Evolutionary conservation across 371 early-diverging fungal genomes (phyloP).

Genomic region (Mycotypha africana): DNA sequence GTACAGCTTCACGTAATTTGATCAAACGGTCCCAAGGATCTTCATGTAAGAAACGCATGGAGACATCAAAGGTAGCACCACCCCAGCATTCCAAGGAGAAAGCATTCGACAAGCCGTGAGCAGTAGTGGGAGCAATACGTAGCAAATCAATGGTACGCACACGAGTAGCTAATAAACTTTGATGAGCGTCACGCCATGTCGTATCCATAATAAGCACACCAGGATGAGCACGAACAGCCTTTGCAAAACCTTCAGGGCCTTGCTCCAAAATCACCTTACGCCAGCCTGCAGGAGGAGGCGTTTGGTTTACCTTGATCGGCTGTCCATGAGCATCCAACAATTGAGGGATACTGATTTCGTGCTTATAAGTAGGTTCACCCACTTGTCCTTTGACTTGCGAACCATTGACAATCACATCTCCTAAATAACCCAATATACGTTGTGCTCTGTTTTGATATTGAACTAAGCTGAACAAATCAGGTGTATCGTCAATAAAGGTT

Average conservation of each 20-base stretch:
- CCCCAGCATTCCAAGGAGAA: conserved; percentile 93
- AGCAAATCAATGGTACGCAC: conserved; percentile 81
- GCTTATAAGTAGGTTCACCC: conserved; percentile 55
- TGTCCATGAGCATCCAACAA: conserved; percentile 40
- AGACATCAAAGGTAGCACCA: conserved; percentile 95
- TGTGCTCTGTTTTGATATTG: conserved; percentile 82
- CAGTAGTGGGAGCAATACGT: conserved; percentile 81
- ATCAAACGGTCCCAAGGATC: conserved; percentile 92
- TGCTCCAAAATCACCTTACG: conserved; percentile 76
- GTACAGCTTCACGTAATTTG: conserved; percentile 78
- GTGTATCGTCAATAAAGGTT: conserved; percentile 95
- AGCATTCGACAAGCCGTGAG: conserved; percentile 81
- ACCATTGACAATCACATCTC: conserved; percentile 90
- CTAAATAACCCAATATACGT: conserved; percentile 82
- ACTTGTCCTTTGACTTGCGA: conserved; percentile 87
- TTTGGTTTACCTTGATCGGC: conserved; percentile 40
- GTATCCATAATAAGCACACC: conserved; percentile 91
- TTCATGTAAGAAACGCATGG: conserved; percentile 92
- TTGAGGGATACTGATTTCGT: conserved; percentile 55
- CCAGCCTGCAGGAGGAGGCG: conserved; percentile 78
- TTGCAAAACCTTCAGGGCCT: conserved; percentile 87
- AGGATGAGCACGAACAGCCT: conserved; percentile 81
- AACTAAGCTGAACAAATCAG: conserved; percentile 75
- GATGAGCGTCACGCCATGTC: conserved; percentile 95
- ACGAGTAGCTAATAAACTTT: conserved; percentile 89